Evolutionary conservation across 257 asterid species (phyloP).

Genomic region (Coffea canephora): DNA sequence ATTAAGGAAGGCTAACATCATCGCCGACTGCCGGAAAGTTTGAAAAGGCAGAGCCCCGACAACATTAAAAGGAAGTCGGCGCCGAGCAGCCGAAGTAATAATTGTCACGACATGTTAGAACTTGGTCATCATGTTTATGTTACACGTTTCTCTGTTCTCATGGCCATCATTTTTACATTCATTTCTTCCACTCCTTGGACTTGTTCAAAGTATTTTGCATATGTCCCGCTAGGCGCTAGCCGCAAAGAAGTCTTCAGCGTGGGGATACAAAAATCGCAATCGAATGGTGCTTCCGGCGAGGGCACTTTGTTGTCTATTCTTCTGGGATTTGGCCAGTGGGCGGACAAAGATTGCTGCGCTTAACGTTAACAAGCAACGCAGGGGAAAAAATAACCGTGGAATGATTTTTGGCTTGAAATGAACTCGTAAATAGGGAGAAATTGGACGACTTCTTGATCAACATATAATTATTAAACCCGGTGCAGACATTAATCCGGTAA

Average conservation of each 20-base stretch:
- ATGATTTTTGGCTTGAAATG: too few relatives aligned
- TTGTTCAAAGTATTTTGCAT: background rate
- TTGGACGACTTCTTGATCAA: too few relatives aligned
- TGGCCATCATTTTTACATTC: background rate
- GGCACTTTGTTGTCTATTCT: too few relatives aligned
- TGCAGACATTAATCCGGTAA: too few relatives aligned
- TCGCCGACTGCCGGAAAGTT: conserved; percentile 15
- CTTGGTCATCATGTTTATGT: background rate
- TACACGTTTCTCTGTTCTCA: too few relatives aligned
- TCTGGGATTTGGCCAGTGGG: too few relatives aligned
- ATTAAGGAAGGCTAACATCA: background rate
- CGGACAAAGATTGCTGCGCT: too few relatives aligned
- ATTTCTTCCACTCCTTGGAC: background rate
- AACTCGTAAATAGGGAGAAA: too few relatives aligned
- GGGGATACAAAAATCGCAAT: background rate
- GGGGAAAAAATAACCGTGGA: too few relatives aligned
- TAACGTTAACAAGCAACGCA: too few relatives aligned
- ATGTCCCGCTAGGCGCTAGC: background rate
- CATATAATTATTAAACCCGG: too few relatives aligned
- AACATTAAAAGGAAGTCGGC: conserved; percentile 16
- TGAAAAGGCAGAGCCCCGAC: conserved; percentile 11
- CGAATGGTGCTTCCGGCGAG: too few relatives aligned
- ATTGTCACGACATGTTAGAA: background rate
- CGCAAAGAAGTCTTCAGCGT: background rate
- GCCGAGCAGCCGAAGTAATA: conserved; percentile 7